phyloP scores from a whole-genome alignment of 345 rosid species.

The Syzygium jambos region DNA sequence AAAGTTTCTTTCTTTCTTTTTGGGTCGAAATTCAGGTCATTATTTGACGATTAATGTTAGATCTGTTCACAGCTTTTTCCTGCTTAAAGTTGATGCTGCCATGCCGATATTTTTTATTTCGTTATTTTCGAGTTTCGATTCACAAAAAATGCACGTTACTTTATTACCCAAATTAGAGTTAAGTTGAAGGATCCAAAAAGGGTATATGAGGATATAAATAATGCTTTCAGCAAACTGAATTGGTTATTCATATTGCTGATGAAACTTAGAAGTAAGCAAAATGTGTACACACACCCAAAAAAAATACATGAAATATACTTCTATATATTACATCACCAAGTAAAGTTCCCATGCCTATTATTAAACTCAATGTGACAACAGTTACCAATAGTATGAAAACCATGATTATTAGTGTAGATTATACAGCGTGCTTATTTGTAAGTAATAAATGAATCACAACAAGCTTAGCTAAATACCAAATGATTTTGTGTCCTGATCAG shows the following conservation, averaged over 20 bases:
- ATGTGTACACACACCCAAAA: not conserved
- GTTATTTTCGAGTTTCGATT: not conserved
- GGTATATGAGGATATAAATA: not conserved
- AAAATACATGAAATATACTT: not conserved
- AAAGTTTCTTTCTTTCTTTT: not conserved
- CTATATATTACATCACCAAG: not conserved
- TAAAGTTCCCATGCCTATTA: not conserved
- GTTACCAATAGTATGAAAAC: not conserved
- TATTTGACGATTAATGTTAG: not conserved
- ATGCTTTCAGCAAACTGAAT: not conserved
- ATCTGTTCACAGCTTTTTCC: not conserved
- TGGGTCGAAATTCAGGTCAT: not conserved
- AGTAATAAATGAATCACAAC: not conserved
- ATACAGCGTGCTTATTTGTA: not conserved
- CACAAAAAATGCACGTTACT: not conserved
- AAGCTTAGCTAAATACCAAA: not conserved
- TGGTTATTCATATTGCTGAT: not conserved
- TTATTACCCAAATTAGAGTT: not conserved
- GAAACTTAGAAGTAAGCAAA: not conserved
- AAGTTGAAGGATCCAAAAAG: not conserved
- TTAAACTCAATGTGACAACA: not conserved
- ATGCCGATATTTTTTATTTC: not conserved
- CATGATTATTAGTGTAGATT: not conserved
- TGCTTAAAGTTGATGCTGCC: not conserved
- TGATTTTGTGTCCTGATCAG: not conserved